Base-by-base conservation (phyloP, 129 eudicot genomes). In the Smallanthus sonchifolius region DNA sequence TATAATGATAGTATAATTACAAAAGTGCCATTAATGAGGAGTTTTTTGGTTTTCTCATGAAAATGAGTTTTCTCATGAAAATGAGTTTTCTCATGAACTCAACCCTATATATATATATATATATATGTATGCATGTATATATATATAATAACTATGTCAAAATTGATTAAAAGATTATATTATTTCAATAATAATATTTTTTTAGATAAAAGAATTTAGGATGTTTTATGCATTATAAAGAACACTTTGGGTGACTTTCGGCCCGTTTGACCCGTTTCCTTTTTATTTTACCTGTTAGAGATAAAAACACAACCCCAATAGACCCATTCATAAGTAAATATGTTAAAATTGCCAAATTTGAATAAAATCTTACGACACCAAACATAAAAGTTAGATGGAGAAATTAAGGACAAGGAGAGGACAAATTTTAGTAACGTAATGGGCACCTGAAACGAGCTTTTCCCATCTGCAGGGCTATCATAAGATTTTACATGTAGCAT, bases 401-500 rank as follows among this genome's bases (percentile, higher is more conserved):
- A 32, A 51, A 28, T 4, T 11, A 9, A 17, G 13, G 63, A 43
- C 38, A 30, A 4, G 14, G 39, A 40, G 54, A 64, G 44, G 4
- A 54, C 3, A 37, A 43, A 10, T 1, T 60, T 52, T 28, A 51
- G 42, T 40, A 61, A 61, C 4, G 9, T 15, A 59, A 43, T 28
- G 71, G 24, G 67, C 68, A 92, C 98, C 98, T 93, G 98, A 82
- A 93, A 93, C 24, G 98, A 94, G 85, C 98, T 94, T 67, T 94
- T 94, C 55, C 98, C 98, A 85, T 94, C 98, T n/a, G 91, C 87
- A 75, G 98, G 98, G 77, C 98, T 94, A 70, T 94, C 98, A 70
- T 90, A 94, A 56, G 98, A 90, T 80, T 94, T 94, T 86, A 94
- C 81, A 67, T 94, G 98, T 54, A 94, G 83, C 92, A 88, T 88